Evolutionary conservation across 169 alveolate species (phyloP).

Genomic region (Nephromyces sp.): DNA sequence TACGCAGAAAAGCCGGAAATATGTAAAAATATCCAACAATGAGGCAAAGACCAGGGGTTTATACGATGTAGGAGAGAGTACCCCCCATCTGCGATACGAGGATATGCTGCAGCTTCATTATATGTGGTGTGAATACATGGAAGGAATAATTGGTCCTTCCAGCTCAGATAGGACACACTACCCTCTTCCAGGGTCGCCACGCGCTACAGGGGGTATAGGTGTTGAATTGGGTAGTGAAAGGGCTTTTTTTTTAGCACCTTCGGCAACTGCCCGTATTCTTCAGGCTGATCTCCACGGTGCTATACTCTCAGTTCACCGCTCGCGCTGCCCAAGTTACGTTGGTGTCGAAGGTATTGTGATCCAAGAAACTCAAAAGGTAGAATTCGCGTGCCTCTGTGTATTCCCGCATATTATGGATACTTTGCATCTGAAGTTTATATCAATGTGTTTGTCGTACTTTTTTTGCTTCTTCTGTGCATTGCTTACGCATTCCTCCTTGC

Average conservation of each 20-base stretch:
- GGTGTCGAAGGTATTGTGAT: neutral
- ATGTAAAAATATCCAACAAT: neutral
- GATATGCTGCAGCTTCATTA: neutral
- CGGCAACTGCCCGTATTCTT: neutral
- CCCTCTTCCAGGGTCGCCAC: too few relatives aligned
- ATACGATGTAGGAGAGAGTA: too few relatives aligned
- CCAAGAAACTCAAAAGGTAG: neutral
- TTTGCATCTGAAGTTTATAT: too few relatives aligned
- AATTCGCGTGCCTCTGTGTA: too few relatives aligned
- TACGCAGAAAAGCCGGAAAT: neutral
- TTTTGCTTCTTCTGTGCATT: too few relatives aligned
- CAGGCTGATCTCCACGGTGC: constrained; percentile 2
- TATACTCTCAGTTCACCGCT: neutral
- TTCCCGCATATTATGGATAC: too few relatives aligned
- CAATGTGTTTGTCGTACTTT: too few relatives aligned
- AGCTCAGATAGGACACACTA: too few relatives aligned
- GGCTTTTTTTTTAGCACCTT: neutral
- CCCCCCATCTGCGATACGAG: neutral
- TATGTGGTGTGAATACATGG: neutral
- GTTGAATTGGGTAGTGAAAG: too few relatives aligned
- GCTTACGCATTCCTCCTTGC: too few relatives aligned
- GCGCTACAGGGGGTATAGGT: too few relatives aligned
- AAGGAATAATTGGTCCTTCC: neutral
- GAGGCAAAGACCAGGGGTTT: neutral
- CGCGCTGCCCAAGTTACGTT: neutral